Base-by-base conservation (phyloP, 2,329 filamentous ascomycete genomes). In the Aspergillus eucalypticola region DNA sequence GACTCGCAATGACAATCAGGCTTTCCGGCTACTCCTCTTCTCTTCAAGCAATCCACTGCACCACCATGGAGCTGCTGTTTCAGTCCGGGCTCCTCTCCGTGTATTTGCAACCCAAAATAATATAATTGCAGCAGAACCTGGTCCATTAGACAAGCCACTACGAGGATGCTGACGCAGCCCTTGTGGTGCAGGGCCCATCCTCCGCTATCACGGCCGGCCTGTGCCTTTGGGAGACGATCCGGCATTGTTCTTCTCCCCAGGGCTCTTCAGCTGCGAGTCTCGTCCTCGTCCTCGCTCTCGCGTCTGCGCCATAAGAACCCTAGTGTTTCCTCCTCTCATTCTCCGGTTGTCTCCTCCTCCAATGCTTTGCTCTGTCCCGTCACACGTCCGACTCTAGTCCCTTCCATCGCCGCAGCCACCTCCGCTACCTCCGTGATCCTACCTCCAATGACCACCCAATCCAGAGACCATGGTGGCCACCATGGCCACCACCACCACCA, bases 401-500 rank as follows among this genome's bases (percentile, higher is more conserved):
- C 63, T 50, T 50, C 60, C 62, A 54, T 60, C 61, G 38, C 54
- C 61, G 59, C 60, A 60, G 60, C 61, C 32, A 63, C 42, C 23
- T 56, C 60, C 32, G 46, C 49, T 48, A 61, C 19, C 49, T 56
- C 67, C 41, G 63, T 66, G 71, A 73, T 72, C 32, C 46, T 64
- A 49, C 63, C 68, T 25, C 64, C 67, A 56, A 75, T 75, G 68
- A 63, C 75, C 41, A 73, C 75, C n/a, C 83, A 86, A 69, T 79
- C 76, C 23, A 76, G 82, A 66, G 75, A 74, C 64, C 77, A 78
- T 64, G 69, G 69, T 61, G 67, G 73, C 55, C 83, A 85, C 64
- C 75, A 76, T 63, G 82, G 84, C 64, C 84, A 88, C 66, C 85
- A 86, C 67, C 79, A 81, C 61, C 87, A 90, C 64, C 82, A 84